Evolutionary conservation across 257 asterid species (phyloP).

Genomic region (Nicotiana otophora): DNA sequence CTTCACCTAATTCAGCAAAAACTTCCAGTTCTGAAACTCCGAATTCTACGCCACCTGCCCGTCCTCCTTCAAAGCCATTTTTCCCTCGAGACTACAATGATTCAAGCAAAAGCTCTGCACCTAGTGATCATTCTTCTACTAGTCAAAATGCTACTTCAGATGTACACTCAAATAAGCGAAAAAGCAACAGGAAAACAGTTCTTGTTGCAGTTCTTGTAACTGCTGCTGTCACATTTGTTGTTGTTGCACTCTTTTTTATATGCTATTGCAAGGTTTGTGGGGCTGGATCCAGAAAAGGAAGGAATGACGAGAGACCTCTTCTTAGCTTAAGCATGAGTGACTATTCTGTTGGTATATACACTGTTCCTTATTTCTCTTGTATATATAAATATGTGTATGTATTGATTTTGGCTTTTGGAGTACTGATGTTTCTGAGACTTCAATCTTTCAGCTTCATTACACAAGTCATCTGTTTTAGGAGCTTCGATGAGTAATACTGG

Average conservation of each 20-base stretch:
- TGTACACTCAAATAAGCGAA: conserved; percentile 25
- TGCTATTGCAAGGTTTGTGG: conserved; percentile 53
- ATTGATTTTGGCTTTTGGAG: neutral
- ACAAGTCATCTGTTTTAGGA: conserved; percentile 21
- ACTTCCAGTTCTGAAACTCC: conserved; percentile 34
- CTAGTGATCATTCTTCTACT: conserved; percentile 20
- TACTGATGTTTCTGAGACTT: conserved; percentile 18
- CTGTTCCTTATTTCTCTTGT: neutral
- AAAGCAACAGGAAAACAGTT: conserved; percentile 39
- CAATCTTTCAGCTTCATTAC: conserved; percentile 53
- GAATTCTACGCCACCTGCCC: conserved; percentile 14
- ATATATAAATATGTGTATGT: too few species aligned
- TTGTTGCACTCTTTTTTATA: conserved; percentile 52
- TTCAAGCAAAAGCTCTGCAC: conserved; percentile 31
- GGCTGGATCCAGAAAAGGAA: conserved; percentile 34
- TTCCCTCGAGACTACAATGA: conserved; percentile 32
- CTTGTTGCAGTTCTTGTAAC: conserved; percentile 63
- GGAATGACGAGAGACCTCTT: conserved; percentile 80
- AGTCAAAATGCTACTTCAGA: conserved; percentile 8
- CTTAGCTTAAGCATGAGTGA: conserved; percentile 79
- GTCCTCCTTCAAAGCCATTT: conserved; percentile 51
- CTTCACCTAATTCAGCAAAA: conserved; percentile 12
- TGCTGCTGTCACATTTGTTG: conserved; percentile 52
- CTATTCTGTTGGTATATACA: conserved; percentile 51
- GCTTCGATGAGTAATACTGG: conserved; percentile 26